Percentiles rank a stretch among this genome's conserved stretches.
Evolutionary conservation across 257 asterid species (phyloP).

Genomic region (Capsicum pubescens): DNA sequence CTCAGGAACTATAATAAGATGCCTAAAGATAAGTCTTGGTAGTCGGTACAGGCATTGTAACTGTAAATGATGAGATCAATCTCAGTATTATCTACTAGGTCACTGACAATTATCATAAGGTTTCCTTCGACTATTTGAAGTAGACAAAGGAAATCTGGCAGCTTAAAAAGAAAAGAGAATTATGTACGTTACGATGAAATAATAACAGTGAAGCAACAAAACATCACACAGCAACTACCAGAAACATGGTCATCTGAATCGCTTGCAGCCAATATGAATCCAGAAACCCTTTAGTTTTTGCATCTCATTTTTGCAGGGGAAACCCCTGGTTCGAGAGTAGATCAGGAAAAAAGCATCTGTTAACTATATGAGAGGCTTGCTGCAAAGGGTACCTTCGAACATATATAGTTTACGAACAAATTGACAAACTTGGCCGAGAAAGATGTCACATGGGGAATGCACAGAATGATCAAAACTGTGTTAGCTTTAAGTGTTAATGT

Average conservation of each 20-base stretch:
- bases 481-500: not conserved
- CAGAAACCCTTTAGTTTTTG: too few species aligned
- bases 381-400: not conserved
- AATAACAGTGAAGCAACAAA: too few species aligned
- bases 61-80: constrained; percentile 7
- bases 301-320: too few species aligned
- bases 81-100: not conserved
- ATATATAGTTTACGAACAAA: not conserved
- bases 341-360: too few species aligned
- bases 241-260: too few species aligned
- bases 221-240: too few species aligned
- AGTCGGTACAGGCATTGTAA: not conserved
- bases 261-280: too few species aligned
- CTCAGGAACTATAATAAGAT: not conserved
- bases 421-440: not conserved
- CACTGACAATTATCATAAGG: not conserved
- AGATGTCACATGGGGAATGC: constrained; percentile 17
- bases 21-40: not conserved
- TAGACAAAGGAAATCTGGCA: constrained; percentile 6
- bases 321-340: too few species aligned
- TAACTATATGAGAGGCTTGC: constrained; percentile 14
- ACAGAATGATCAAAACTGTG: not conserved
- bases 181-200: not conserved
- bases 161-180: constrained; percentile 21
- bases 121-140: not conserved